Percentiles rank a stretch among this genome's conserved stretches.
These are phyloP conservation scores for Hanseniaspora occidentalis DNA, from an alignment of 805 yeast species.

Conservation along the genomic window DNA sequence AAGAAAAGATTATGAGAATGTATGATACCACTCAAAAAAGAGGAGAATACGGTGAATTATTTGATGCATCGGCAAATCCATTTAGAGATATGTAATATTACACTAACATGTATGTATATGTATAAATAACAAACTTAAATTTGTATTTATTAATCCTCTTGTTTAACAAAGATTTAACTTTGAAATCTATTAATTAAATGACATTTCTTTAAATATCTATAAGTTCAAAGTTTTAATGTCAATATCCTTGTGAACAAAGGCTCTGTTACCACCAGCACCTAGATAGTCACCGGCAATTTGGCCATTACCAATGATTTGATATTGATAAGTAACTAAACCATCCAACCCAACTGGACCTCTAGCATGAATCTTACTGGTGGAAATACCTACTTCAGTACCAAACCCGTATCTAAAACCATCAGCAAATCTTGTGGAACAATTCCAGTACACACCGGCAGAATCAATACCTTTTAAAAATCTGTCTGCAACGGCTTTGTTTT, in stretches of 20 bases:
- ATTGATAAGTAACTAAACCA: conserved; percentile 92
- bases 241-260: conserved; percentile 61
- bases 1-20: conserved; percentile 80
- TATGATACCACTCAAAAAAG: conserved; percentile 86
- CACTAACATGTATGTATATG: background rate
- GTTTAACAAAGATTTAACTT: background rate
- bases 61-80: conserved; percentile 27
- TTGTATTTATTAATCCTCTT: background rate
- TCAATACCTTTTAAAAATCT: conserved; percentile 74
- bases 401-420: conserved; percentile 98
- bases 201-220: conserved; percentile 7
- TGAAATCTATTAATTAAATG: background rate
- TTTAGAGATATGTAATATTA: conserved; percentile 11
- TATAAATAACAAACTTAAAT: background rate
- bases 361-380: conserved; percentile 94
- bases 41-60: conserved; percentile 58
- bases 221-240: conserved; percentile 25
- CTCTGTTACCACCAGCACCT: conserved; percentile 83
- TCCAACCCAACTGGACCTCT: conserved; percentile 98
- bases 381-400: conserved; percentile 97
- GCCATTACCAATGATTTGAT: conserved; percentile 84
- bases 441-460: conserved; percentile 96
- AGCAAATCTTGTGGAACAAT: conserved; percentile 92
- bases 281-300: conserved; percentile 84
- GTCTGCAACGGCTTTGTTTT: conserved; percentile 57